Percentiles rank a stretch among this genome's conserved stretches.
Conservation (phyloP, 768 basidiomycete genomes). For the Pleurotus cornucopiae region DNA sequence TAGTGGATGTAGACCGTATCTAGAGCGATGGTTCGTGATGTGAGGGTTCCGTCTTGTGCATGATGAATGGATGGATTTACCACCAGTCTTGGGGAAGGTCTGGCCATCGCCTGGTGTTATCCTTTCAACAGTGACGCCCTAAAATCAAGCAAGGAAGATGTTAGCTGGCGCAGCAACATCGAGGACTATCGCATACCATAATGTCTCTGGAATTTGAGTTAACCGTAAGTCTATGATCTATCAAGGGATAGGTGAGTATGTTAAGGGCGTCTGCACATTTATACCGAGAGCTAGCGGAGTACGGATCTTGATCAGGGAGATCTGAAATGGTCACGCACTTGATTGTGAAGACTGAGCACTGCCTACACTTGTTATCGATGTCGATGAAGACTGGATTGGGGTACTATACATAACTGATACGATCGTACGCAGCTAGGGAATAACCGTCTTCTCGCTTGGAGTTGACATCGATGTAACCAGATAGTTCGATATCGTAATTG, state of each 20-base stretch:
- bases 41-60: conserved; percentile 6
- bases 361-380: conserved; percentile 22
- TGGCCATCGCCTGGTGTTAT: conserved; percentile 55
- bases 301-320: conserved; percentile 73
- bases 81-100: conserved; percentile 64
- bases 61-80: conserved; percentile 35
- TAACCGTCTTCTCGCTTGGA: background rate
- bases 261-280: conserved; percentile 18
- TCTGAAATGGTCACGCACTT: conserved; percentile 22
- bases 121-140: conserved; percentile 69
- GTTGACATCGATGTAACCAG: background rate
- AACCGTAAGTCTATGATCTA: conserved; percentile 19
- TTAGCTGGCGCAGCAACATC: conserved; percentile 15
- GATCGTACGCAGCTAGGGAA: background rate
- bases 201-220: conserved; percentile 14
- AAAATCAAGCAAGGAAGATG: conserved; percentile 9
- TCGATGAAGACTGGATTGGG: conserved; percentile 18
- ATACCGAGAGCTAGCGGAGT: conserved; percentile 38
- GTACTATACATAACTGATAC: conserved; percentile 10
- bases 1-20: conserved; percentile 77
- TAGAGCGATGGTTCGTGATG: conserved; percentile 26
- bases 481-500: background rate
- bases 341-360: conserved; percentile 10
- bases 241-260: conserved; percentile 29
- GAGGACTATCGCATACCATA: conserved; percentile 28